Evolutionary conservation across 768 basidiomycete species (phyloP), one percentile per base, ranked within the genome.

Genomic region (Lactarius indigo): DNA sequence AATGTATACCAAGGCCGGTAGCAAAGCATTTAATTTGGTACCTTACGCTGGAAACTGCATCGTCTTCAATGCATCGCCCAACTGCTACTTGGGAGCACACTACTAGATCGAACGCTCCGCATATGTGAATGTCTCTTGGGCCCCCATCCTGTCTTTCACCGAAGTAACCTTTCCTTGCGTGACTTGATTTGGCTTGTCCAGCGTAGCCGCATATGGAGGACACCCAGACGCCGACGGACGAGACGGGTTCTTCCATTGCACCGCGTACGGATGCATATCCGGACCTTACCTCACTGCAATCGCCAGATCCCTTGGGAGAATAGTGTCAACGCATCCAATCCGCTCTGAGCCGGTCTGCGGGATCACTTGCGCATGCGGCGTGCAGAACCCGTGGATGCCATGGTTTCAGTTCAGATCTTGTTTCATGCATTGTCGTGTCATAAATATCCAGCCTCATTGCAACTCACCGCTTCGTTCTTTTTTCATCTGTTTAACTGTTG

Each of bases 381-480:
- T 59, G 65, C 60, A 59, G 58, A 60, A 61, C 65, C 68, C 68
- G 68, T 67, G 68, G 65, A 59, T 61, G 15, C 68, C 65, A 63
- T 69, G 61, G 68, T 69, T 61, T 69, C 68, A 68, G 65, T 59
- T 60, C 52, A 62, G 61, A 67, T 68, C 68, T 69, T 69, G 68
- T 68, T 66, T 68, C 68, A 61, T 57, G 50, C 68, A 67, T 59
- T 69, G 65, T 66, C 57, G 67, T 67, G 64, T 70, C 69, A 70
- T 69, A 70, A 69, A 69, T 69, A 70, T 61, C 42, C 58, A 47
- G 68, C 69, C 69, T 70, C 69, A 64, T 70, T 70, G 70, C 66
- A 42, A 42, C 65, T 37, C 59, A 50, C 68, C 44, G 41, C 70
- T 57, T 61, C 63, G 54, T 70, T 68, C 63, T 69, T 52, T 70